These are phyloP conservation scores for Verruconis gallopava DNA, from an alignment of 2,329 filamentous ascomycete genomes.

Conservation along the genomic window DNA sequence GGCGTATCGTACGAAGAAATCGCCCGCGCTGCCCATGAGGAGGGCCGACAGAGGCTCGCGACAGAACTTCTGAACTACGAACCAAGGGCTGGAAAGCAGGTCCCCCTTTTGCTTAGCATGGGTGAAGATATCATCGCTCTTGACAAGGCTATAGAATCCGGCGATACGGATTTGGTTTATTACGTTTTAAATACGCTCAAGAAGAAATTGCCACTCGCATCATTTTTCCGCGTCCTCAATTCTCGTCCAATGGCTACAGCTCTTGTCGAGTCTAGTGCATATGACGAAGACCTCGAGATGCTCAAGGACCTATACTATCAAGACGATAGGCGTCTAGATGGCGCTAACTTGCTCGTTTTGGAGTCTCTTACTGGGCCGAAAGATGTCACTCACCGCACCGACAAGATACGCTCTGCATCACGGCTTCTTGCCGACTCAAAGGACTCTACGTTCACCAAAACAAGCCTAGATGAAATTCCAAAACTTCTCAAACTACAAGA, in stretches of 20 bases:
- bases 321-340: slow-evolving; percentile 80
- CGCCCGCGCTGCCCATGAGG: slow-evolving; percentile 83
- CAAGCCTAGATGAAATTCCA: slow-evolving; percentile 65
- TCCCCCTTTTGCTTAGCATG: slow-evolving; percentile 85
- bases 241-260: slow-evolving; percentile 73
- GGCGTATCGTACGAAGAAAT: slow-evolving; percentile 95
- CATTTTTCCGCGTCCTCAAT: slow-evolving; percentile 88
- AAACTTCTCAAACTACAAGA: slow-evolving; percentile 78
- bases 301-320: slow-evolving; percentile 97
- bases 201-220: slow-evolving; percentile 77
- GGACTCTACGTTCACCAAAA: slow-evolving; percentile 61
- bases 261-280: slow-evolving; percentile 74
- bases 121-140: slow-evolving; percentile 90
- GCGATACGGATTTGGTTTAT: slow-evolving; percentile 85
- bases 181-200: slow-evolving; percentile 79
- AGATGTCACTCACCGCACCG: slow-evolving; percentile 49
- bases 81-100: slow-evolving; percentile 86
- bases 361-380: slow-evolving; percentile 69
- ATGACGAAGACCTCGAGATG: slow-evolving; percentile 64
- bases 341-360: slow-evolving; percentile 72
- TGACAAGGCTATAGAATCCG: slow-evolving; percentile 92
- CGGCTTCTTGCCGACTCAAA: slow-evolving; percentile 76
- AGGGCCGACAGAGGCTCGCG: slow-evolving; percentile 77
- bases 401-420: slow-evolving; percentile 78
- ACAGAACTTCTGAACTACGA: slow-evolving; percentile 89